Evolutionary conservation across 305 asterid genomes (phyloP).

Genomic region (Rubia balearica): DNA sequence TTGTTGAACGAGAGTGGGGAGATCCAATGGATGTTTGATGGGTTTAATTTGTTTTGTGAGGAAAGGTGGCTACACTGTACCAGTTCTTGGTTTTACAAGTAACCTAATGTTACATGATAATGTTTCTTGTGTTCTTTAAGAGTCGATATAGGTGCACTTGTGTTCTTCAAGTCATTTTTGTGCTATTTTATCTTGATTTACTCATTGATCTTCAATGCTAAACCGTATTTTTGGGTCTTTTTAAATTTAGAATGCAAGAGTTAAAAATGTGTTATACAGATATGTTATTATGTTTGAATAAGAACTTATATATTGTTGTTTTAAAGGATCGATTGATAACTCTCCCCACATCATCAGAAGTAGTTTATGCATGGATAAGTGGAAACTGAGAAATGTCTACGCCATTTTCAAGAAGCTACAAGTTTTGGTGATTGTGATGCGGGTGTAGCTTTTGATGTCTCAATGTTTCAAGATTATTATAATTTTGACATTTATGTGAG

Average conservation of each 20-base stretch:
- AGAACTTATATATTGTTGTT: slow-evolving; percentile 2
- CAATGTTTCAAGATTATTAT: not conserved
- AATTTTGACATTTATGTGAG: not conserved
- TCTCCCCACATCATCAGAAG: slow-evolving; percentile 89
- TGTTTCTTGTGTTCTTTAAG: too few relatives aligned
- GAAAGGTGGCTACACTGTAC: not conserved
- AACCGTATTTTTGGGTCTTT: slow-evolving; percentile 7
- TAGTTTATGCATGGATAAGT: slow-evolving; percentile 73
- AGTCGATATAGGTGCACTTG: too few relatives aligned
- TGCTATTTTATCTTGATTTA: too few relatives aligned
- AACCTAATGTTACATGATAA: not conserved
- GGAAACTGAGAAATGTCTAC: slow-evolving; percentile 39
- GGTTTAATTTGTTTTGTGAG: not conserved
- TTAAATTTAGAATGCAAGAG: slow-evolving; percentile 9
- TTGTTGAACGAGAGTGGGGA: too few relatives aligned
- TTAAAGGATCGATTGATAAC: slow-evolving; percentile 65
- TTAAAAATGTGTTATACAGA: too few relatives aligned
- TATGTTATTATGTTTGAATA: not conserved
- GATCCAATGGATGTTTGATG: not conserved
- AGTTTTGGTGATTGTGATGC: slow-evolving; percentile 49
- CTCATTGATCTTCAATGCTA: too few relatives aligned
- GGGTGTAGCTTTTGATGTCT: slow-evolving; percentile 22
- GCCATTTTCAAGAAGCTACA: slow-evolving; percentile 67
- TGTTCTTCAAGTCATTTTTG: too few relatives aligned
- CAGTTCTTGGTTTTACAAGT: not conserved